A percentile compares a stretch with the other conserved stretches of the same genome.
These are phyloP conservation scores for Xylaria sp. DNA, from an alignment of 2,329 filamentous ascomycete species.

Conservation along the genomic window DNA sequence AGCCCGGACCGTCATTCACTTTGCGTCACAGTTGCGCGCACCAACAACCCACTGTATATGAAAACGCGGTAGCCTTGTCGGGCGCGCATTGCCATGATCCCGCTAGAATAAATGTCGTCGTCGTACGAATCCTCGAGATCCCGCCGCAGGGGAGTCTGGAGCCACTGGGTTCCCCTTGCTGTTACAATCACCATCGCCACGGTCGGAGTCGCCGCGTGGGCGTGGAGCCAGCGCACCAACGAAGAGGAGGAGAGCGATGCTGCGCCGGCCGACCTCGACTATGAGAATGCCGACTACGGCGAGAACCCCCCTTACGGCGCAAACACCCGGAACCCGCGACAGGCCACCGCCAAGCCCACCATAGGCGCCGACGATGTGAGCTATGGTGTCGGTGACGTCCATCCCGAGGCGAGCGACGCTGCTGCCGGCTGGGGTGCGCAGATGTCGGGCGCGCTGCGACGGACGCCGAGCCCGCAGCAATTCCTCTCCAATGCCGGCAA, in stretches of 20 bases:
- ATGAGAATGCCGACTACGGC: constrained; percentile 60
- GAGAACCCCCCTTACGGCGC: constrained; percentile 64
- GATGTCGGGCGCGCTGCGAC: constrained; percentile 82
- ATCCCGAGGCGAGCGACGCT: constrained; percentile 51
- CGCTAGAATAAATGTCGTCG: constrained; percentile 65
- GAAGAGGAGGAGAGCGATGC: constrained; percentile 72
- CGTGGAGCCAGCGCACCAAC: constrained; percentile 88
- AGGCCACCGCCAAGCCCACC: constrained; percentile 53
- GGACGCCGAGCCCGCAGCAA: constrained; percentile 88
- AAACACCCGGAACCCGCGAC: constrained; percentile 50
- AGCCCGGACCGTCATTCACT: constrained; percentile 15
- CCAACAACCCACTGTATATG: constrained; percentile 16
- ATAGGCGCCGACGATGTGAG: constrained; percentile 55
- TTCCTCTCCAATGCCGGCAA: constrained; percentile 86
- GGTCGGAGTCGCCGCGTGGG: constrained; percentile 87
- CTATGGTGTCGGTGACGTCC: constrained; percentile 55
- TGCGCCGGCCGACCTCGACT: constrained; percentile 62
- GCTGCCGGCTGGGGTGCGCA: constrained; percentile 75
- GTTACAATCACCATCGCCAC: constrained; percentile 90
- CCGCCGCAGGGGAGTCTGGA: constrained; percentile 71
- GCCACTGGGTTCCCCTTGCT: constrained; percentile 90
- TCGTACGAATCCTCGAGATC: constrained; percentile 73
- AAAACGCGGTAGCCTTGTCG: constrained; percentile 30
- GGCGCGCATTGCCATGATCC: constrained; percentile 53
- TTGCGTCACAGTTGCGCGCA: constrained; percentile 22